phyloP scores from a whole-genome alignment of 2,329 filamentous ascomycete species.

The Purpureocillium takamizusanense region DNA sequence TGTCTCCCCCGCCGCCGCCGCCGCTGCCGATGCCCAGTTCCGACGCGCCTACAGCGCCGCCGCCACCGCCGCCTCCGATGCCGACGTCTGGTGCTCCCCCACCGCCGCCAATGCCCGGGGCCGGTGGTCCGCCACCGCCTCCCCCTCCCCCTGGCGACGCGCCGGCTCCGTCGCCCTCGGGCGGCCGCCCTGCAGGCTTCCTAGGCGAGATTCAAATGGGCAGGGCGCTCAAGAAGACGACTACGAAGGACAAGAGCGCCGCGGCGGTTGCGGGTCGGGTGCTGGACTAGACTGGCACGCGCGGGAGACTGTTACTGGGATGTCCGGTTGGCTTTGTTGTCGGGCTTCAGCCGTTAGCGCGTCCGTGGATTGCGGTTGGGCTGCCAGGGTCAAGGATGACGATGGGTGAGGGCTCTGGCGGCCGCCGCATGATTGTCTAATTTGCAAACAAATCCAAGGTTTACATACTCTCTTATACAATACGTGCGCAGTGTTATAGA shows the following conservation, averaged over 20 bases:
- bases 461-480: no score
- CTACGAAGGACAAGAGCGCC: conserved; percentile 78
- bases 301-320: no score
- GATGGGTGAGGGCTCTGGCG: no score
- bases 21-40: conserved; percentile 13
- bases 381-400: no score
- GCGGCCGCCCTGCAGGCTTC: conserved; percentile 51
- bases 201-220: conserved; percentile 78
- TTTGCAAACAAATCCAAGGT: no score
- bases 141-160: conserved; percentile 35
- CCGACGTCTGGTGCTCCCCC: conserved; percentile 20
- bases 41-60: conserved; percentile 15
- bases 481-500: no score
- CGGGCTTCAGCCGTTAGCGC: no score
- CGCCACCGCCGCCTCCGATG: conserved; percentile 23
- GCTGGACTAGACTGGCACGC: conserved; percentile 30
- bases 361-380: no score
- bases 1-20: conserved; percentile 16
- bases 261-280: conserved; percentile 71
- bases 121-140: conserved; percentile 29
- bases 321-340: no score
- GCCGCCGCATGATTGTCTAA: no score
- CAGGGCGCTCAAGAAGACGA: conserved; percentile 71
- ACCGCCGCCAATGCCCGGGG: conserved; percentile 24
- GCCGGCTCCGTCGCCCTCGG: conserved; percentile 34